phyloP scores from a whole-genome alignment of 2,329 filamentous ascomycete genomes.

The Penicillium rolfsii region DNA sequence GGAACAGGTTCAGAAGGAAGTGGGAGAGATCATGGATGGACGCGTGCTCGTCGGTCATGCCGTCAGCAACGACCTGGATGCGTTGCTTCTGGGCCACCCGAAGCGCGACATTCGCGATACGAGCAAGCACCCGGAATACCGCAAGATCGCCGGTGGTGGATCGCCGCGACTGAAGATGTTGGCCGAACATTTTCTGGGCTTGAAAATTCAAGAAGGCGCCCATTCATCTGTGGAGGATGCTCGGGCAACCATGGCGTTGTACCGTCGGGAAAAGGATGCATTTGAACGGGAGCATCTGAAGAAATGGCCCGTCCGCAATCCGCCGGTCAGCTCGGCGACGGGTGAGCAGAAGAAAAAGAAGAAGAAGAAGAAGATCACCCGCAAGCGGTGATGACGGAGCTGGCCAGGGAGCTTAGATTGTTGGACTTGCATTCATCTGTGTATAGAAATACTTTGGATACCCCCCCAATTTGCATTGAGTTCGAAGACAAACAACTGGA shows the following conservation, averaged over 20 bases:
- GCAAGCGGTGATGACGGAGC: slow-evolving; percentile 42
- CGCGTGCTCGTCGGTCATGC: slow-evolving; percentile 83
- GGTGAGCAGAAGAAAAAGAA: slow-evolving; percentile 49
- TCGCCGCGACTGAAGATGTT: slow-evolving; percentile 60
- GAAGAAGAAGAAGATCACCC: slow-evolving; percentile 53
- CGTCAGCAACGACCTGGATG: slow-evolving; percentile 74
- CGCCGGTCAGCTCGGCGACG: slow-evolving; percentile 39
- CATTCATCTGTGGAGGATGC: slow-evolving; percentile 76
- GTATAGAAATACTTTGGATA: slow-evolving; percentile 28
- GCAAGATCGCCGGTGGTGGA: slow-evolving; percentile 57
- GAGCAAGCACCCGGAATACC: slow-evolving; percentile 73
- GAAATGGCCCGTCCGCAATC: slow-evolving; percentile 58
- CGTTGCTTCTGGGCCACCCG: slow-evolving; percentile 77
- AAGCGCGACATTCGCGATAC: slow-evolving; percentile 82
- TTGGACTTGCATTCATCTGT: slow-evolving; percentile 3
- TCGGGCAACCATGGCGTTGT: slow-evolving; percentile 85
- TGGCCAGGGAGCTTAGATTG: background rate
- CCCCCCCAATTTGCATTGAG: slow-evolving; percentile 28
- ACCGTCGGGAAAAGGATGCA: slow-evolving; percentile 76
- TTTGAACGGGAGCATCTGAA: slow-evolving; percentile 82
- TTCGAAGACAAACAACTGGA: background rate
- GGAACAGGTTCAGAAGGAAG: slow-evolving; percentile 72
- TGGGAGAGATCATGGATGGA: slow-evolving; percentile 69
- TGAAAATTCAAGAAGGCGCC: slow-evolving; percentile 63
- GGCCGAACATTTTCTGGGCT: slow-evolving; percentile 59